A percentile compares a stretch with the other conserved stretches of the same genome.
Conservation (phyloP, 2,329 filamentous ascomycete genomes). For the Trichoderma guizhouense region DNA sequence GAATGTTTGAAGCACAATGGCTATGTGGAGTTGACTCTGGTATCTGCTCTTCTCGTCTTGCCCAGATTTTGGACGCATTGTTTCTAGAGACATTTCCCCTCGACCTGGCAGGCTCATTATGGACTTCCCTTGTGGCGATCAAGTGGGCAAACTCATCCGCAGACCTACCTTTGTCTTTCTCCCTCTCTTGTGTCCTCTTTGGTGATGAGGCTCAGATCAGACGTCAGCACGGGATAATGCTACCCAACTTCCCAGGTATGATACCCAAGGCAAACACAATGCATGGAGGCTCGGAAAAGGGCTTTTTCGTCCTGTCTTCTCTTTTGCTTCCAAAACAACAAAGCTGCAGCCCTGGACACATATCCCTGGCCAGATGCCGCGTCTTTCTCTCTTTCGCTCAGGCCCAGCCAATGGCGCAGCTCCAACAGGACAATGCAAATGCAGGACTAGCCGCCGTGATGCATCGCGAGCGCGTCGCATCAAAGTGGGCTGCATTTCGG, state of each 20-base stretch:
- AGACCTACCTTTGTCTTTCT: neutral
- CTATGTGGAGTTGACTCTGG: neutral
- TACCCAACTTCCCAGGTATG: neutral
- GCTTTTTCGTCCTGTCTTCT: neutral
- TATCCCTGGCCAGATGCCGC: neutral
- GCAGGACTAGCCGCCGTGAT: conserved; percentile 11
- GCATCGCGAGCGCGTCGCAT: conserved; percentile 10
- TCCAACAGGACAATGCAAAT: conserved; percentile 14
- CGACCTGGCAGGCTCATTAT: neutral
- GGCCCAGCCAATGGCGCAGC: neutral
- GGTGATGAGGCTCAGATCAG: neutral
- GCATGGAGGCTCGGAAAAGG: neutral
- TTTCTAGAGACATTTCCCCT: neutral
- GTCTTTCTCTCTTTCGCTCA: neutral
- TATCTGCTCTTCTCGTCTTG: neutral
- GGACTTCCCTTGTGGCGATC: neutral
- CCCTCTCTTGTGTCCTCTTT: neutral
- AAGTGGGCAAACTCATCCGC: too few species aligned
- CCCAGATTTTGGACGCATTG: neutral
- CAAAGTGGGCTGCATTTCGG: neutral
- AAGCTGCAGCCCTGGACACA: neutral
- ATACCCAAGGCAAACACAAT: neutral
- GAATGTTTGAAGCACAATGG: neutral
- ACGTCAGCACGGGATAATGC: neutral
- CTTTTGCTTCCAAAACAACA: neutral